These are phyloP conservation scores for Klebsormidium nitens DNA, from an alignment of 139 green algal species.

Conservation along the genomic window DNA sequence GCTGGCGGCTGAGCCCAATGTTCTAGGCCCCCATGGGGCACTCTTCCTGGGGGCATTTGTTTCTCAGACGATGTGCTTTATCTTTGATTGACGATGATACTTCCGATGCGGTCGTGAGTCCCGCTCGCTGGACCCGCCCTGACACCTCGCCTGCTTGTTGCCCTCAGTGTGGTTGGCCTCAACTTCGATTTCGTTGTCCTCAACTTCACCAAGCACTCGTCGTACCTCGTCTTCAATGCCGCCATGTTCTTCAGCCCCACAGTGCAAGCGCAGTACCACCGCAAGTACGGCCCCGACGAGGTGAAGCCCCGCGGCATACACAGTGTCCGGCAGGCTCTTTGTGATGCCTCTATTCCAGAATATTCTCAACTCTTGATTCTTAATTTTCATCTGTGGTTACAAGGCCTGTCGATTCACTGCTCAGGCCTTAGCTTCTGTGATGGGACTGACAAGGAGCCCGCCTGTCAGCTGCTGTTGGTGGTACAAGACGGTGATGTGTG, in stretches of 20 bases:
- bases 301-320: background rate
- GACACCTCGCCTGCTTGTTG: background rate
- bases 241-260: constrained; percentile 14
- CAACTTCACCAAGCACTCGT: constrained; percentile 28
- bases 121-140: too few relatives aligned
- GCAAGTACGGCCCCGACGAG: constrained; percentile 13
- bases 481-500: background rate
- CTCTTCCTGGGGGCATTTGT: background rate
- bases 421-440: too few relatives aligned
- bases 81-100: background rate
- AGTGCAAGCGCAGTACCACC: constrained; percentile 27
- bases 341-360: too few relatives aligned
- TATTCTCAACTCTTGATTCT: too few relatives aligned
- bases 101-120: too few relatives aligned
- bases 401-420: too few relatives aligned
- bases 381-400: too few relatives aligned
- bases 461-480: background rate
- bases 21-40: background rate
- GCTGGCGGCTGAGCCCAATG: background rate
- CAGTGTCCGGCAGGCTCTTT: background rate
- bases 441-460: background rate
- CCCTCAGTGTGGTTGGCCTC: constrained; percentile 8
- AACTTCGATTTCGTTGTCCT: constrained; percentile 32
- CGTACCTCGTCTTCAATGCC: constrained; percentile 18
- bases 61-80: background rate